Conservation (phyloP, 1,139 yeast genomes). For the Pneumocystis carinii region DNA sequence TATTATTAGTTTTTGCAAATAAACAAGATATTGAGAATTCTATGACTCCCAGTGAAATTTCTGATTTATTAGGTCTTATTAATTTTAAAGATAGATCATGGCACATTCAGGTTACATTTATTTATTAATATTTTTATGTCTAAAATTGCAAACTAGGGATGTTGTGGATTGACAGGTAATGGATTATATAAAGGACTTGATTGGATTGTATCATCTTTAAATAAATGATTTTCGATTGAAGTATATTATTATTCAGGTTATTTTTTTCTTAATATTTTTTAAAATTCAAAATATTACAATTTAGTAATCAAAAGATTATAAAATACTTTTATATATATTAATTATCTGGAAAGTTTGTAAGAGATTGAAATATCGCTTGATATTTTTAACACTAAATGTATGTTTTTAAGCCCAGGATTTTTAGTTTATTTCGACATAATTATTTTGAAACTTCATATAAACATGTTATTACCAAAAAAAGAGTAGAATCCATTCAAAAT, state of each 20-base stretch:
- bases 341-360: neutral
- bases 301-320: too few relatives aligned
- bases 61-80: conserved; percentile 83
- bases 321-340: neutral
- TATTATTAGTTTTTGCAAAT: conserved; percentile 77
- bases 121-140: neutral
- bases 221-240: neutral
- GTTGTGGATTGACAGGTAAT: conserved; percentile 83
- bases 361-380: neutral
- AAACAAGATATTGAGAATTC: conserved; percentile 93
- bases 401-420: neutral
- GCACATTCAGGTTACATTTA: conserved; percentile 70
- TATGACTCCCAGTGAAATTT: conserved; percentile 88
- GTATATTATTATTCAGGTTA: neutral
- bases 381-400: neutral
- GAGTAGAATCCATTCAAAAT: too few relatives aligned
- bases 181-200: conserved; percentile 83
- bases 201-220: conserved; percentile 46
- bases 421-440: neutral
- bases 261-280: neutral
- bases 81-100: conserved; percentile 88
- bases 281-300: neutral
- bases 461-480: too few relatives aligned
- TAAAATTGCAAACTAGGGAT: neutral
- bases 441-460: too few relatives aligned